Conservation (phyloP, 139 green algal genomes). For the Astrephomene gubernaculifera region DNA sequence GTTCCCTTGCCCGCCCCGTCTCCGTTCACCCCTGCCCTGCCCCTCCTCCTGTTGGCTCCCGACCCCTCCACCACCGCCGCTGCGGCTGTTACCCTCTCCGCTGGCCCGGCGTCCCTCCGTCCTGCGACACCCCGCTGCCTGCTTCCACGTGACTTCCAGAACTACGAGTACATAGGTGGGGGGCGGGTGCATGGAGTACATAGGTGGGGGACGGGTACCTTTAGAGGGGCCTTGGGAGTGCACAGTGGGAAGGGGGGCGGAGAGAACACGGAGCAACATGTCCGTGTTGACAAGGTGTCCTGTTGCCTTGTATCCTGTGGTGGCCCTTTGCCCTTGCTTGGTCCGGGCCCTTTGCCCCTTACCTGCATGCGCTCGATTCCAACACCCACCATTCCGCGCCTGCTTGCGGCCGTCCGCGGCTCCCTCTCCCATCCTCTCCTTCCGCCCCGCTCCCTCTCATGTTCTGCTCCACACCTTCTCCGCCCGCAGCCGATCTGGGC, state of each 20-base stretch:
- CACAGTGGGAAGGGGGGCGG: neutral
- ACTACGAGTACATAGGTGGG: slow-evolving; percentile 43
- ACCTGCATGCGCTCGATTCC: neutral
- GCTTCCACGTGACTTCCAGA: slow-evolving; percentile 16
- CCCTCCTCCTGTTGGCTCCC: too few relatives aligned
- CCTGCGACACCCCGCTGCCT: too few relatives aligned
- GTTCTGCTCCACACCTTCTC: neutral
- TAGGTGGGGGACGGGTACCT: neutral
- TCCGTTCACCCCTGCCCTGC: too few relatives aligned
- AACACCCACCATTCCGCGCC: neutral
- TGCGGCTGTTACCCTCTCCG: too few relatives aligned
- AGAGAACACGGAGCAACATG: neutral
- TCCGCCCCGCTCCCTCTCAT: neutral
- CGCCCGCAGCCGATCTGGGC: neutral
- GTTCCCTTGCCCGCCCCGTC: too few relatives aligned
- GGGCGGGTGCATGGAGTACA: too few relatives aligned
- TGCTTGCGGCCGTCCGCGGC: too few relatives aligned
- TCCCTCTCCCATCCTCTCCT: too few relatives aligned
- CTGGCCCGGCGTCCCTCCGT: too few relatives aligned
- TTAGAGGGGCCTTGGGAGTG: neutral
- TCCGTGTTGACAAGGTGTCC: neutral
- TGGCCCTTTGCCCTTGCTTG: neutral
- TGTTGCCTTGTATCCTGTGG: too few relatives aligned
- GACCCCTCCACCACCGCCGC: too few relatives aligned
- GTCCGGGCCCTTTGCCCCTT: neutral